Evolutionary conservation across 1,139 yeast species (phyloP), one percentile per base, ranked within the genome.

Genomic region (Torulaspora globosa): DNA sequence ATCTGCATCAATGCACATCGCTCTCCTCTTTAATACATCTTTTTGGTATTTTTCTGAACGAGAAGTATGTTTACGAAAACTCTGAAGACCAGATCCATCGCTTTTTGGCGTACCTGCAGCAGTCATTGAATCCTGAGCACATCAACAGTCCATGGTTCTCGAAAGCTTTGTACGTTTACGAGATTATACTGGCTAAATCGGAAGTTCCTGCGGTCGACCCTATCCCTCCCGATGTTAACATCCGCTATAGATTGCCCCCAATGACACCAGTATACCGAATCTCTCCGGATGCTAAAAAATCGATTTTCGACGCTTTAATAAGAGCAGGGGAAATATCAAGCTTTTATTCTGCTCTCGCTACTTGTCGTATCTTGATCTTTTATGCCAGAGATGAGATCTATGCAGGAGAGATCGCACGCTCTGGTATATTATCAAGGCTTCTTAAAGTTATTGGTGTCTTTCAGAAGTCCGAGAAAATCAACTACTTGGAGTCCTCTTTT

Each of bases 321-420:
- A 53, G 63, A 1, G 62, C 76, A 3, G 66, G 68, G 2, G 68
- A 68, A 0, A 61, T 80, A 7, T 59, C 69, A 1, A 71, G 70
- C 34, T 70, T 74, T 15, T 69, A 73, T 32, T 65, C 78, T 2
- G 82, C 84, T 0, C 54, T 75, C 1, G 74, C 80, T 0, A 63
- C 80, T 2, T 71, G 79, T 10, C 70, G 81, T 31, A 57, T 83
- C 1, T 62, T 84, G 46, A 72, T 80, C 0, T 60, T 82, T 9
- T 78, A 74, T 52, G 72, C 87, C 8, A 70, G 73, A 32, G 70
- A 74, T 11, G 73, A 73, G 18, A 60, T 56, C 0, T 66, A 60
- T 43, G 74, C 79, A 3, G 53, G 54, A 2, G 57, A 54, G 28
- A 70, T 86, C 15, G 59, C 77, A 1, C 61, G 67, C 8, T 74